Percentiles rank a stretch among this genome's conserved stretches.
phyloP scores from a whole-genome alignment of 306 rosid genomes.

The Rosa persica region DNA sequence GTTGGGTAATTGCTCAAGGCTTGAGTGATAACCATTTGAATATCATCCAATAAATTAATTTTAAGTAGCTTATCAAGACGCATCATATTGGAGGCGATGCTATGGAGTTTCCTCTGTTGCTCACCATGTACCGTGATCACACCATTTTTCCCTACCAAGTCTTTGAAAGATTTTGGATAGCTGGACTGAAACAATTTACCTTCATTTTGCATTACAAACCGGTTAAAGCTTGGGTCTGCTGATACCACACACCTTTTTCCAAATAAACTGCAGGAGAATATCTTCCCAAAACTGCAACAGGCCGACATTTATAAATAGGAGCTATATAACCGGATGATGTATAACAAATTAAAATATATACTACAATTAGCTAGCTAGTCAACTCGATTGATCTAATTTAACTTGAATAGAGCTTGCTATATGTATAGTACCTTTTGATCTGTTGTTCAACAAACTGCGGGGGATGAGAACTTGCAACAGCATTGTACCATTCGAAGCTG shows the following conservation, averaged over 20 bases:
- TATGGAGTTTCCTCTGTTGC: slow-evolving; percentile 79
- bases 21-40: slow-evolving; percentile 67
- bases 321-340: background rate
- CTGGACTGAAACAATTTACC: slow-evolving; percentile 73
- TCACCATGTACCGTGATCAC: slow-evolving; percentile 94
- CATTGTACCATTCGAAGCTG: slow-evolving; percentile 84
- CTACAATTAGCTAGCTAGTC: background rate
- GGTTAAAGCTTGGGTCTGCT: slow-evolving; percentile 78
- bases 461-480: slow-evolving; percentile 91
- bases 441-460: slow-evolving; percentile 77
- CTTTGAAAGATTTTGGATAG: slow-evolving; percentile 89
- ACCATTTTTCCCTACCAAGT: slow-evolving; percentile 91
- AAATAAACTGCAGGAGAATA: slow-evolving; percentile 80
- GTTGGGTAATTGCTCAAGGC: slow-evolving; percentile 51
- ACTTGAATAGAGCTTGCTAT: background rate
- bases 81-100: slow-evolving; percentile 86
- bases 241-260: slow-evolving; percentile 90
- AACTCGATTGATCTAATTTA: background rate
- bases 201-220: slow-evolving; percentile 88
- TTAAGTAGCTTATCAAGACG: slow-evolving; percentile 64
- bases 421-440: slow-evolving; percentile 58
- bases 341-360: background rate
- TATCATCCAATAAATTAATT: slow-evolving; percentile 60
- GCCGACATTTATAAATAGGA: background rate
- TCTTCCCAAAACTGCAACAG: slow-evolving; percentile 69